phyloP scores from a whole-genome alignment of 148 eudicot species.

The Silene uniflora region DNA sequence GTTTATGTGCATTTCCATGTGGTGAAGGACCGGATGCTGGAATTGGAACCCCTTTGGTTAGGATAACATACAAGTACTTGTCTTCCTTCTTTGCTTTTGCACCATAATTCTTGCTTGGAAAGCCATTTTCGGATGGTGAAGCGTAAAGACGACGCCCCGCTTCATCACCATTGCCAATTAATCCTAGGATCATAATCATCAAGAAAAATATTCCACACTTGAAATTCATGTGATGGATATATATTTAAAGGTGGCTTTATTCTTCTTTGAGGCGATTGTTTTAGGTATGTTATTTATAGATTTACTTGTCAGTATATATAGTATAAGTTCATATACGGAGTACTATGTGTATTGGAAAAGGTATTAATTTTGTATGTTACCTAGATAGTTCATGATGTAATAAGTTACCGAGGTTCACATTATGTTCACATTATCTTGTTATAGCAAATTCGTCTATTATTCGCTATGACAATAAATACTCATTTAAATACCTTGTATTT shows the following conservation, averaged over 20 bases:
- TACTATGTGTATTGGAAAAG: too few species aligned
- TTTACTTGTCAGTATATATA: neutral
- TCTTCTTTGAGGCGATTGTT: neutral
- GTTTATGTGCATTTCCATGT: neutral
- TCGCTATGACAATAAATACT: too few species aligned
- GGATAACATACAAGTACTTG: neutral
- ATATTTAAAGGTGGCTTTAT: neutral
- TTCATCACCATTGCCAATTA: neutral
- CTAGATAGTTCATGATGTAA: neutral
- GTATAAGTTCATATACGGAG: neutral
- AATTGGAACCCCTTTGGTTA: neutral
- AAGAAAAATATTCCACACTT: neutral
- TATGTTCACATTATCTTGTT: too few species aligned
- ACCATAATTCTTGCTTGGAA: neutral
- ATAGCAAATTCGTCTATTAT: too few species aligned
- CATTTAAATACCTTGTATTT: too few species aligned
- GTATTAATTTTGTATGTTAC: neutral
- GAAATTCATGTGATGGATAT: neutral
- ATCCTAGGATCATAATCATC: neutral
- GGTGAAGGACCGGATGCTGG: conserved; percentile 7
- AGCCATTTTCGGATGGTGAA: neutral
- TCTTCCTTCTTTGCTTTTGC: neutral
- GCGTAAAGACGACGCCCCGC: neutral
- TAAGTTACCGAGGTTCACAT: neutral
- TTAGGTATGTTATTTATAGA: neutral